Percentiles rank a stretch among this genome's conserved stretches.
These are phyloP conservation scores for Pontederia paniculata DNA, from an alignment of 176 grass and related monocot genomes.

Conservation along the genomic window DNA sequence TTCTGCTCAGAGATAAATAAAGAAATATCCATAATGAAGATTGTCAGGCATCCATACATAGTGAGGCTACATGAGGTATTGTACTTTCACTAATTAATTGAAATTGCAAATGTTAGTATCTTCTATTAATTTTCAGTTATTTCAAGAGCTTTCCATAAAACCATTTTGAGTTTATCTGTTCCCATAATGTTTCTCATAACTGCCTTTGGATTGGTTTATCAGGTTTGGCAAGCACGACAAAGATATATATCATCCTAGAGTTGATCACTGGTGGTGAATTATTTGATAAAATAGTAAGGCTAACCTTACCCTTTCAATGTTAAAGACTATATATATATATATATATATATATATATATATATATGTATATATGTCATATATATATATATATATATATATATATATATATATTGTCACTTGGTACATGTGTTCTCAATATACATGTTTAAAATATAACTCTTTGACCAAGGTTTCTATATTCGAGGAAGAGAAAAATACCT, in stretches of 20 bases:
- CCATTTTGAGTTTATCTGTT: not conserved
- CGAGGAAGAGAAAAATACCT: too few relatives aligned
- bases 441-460: too few relatives aligned
- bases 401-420: not conserved
- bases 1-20: constrained; percentile 57
- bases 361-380: too few relatives aligned
- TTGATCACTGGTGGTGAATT: constrained; percentile 85
- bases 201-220: constrained; percentile 14
- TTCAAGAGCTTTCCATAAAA: not conserved
- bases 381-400: too few relatives aligned
- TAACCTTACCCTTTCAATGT: not conserved
- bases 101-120: not conserved
- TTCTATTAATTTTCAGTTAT: not conserved
- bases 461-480: too few relatives aligned
- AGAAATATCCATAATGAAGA: constrained; percentile 99
- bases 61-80: constrained; percentile 79
- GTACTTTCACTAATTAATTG: constrained; percentile 3
- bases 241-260: constrained; percentile 99
- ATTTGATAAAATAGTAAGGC: constrained; percentile 91
- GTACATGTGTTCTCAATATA: not conserved
- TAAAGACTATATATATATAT: too few relatives aligned
- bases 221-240: constrained; percentile 83
- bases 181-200: not conserved
- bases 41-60: constrained; percentile 82
- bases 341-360: too few relatives aligned